phyloP scores from a whole-genome alignment of 2,329 filamentous ascomycete species.

The Rhynchosporium secalis region DNA sequence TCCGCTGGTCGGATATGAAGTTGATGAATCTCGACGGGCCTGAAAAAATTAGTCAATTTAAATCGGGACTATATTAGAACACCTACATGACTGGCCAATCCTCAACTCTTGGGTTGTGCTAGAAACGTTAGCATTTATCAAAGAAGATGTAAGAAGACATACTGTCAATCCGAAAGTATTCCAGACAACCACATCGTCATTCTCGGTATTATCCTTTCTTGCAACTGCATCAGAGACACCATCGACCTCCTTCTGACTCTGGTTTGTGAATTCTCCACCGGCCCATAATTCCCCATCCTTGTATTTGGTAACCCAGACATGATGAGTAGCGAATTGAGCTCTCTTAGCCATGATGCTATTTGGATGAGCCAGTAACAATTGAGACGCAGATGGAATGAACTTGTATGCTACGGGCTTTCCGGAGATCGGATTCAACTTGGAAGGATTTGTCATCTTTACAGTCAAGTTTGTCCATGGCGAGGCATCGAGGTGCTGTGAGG shows the following conservation, averaged over 20 bases:
- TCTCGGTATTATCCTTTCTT: constrained; percentile 85
- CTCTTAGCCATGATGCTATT: constrained; percentile 85
- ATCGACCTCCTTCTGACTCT: constrained; percentile 35
- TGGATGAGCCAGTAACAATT: constrained; percentile 73
- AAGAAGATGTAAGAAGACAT: not conserved
- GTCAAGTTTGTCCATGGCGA: constrained; percentile 57
- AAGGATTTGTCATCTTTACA: constrained; percentile 86
- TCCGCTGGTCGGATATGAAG: constrained; percentile 63
- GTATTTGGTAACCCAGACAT: constrained; percentile 88
- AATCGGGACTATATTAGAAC: not conserved
- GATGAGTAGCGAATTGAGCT: constrained; percentile 82
- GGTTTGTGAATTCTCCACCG: constrained; percentile 41
- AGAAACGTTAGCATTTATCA: not conserved
- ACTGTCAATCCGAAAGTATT: constrained; percentile 81
- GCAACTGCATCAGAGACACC: constrained; percentile 66
- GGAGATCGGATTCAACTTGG: constrained; percentile 76
- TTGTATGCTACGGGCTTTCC: constrained; percentile 84
- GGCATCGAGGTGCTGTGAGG: constrained; percentile 46
- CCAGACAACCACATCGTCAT: constrained; percentile 86
- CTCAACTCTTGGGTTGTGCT: constrained; percentile 80
- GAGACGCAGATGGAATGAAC: constrained; percentile 80
- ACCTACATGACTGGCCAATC: constrained; percentile 80
- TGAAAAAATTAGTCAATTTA: constrained; percentile 11
- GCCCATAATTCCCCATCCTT: constrained; percentile 46
- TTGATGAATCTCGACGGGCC: constrained; percentile 76